phyloP scores from a whole-genome alignment of 805 yeast genomes.

The Metschnikowia colocasiae region DNA sequence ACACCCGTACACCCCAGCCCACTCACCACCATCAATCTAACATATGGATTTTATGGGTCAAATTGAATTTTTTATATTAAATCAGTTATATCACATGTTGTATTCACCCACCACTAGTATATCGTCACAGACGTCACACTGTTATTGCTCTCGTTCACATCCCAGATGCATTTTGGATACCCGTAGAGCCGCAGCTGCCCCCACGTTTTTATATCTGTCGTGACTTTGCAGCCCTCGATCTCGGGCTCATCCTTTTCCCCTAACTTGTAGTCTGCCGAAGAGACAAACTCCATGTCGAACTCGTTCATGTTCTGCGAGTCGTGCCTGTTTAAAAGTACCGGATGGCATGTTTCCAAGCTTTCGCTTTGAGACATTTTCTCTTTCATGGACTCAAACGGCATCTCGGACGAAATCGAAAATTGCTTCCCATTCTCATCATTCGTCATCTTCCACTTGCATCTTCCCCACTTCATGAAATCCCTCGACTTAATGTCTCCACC shows the following conservation, averaged over 20 bases:
- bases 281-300: conserved; percentile 34
- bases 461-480: conserved; percentile 53
- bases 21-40: not conserved
- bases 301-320: conserved; percentile 37
- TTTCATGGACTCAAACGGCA: conserved; percentile 24
- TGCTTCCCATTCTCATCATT: conserved; percentile 9
- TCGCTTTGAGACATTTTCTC: conserved; percentile 11
- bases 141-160: conserved; percentile 37
- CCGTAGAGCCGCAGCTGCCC: conserved; percentile 43
- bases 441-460: conserved; percentile 42
- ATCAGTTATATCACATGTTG: too few relatives aligned
- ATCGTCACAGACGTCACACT: conserved; percentile 37
- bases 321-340: conserved; percentile 36
- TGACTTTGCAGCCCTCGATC: conserved; percentile 10
- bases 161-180: conserved; percentile 39
- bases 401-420: conserved; percentile 21
- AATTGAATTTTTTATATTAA: too few relatives aligned
- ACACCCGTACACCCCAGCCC: conserved; percentile 1
- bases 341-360: conserved; percentile 21
- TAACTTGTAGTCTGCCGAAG: conserved; percentile 19
- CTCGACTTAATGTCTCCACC: conserved; percentile 49
- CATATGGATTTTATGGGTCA: not conserved
- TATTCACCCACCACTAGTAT: conserved; percentile 22
- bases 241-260: conserved; percentile 1
- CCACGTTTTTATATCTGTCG: conserved; percentile 32